Conservation (phyloP, 1,284 basidiomycete genomes). For the Rhodotorula mucilaginosa region DNA sequence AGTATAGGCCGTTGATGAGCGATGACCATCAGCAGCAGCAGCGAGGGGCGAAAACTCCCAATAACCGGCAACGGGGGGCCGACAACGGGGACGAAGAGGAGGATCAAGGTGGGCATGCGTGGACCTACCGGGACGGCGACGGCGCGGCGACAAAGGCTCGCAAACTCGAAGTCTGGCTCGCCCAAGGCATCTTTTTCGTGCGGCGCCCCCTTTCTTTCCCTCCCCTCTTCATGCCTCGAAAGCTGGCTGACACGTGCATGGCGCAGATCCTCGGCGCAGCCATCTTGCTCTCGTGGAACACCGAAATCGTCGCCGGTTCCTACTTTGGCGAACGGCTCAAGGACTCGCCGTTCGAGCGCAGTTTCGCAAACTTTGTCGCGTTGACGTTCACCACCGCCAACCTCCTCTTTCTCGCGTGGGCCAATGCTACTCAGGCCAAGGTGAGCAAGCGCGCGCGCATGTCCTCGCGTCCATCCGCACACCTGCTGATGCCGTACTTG, state of each 20-base stretch:
- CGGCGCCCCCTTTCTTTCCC: background rate
- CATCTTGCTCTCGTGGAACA: slow-evolving; percentile 40
- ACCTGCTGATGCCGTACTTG: no score
- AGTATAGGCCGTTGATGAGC: slow-evolving; percentile 37
- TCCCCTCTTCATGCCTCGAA: no score
- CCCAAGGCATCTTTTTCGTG: slow-evolving; percentile 38
- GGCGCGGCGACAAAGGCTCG: slow-evolving; percentile 10
- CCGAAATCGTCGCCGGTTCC: slow-evolving; percentile 36
- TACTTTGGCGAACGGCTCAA: slow-evolving; percentile 40
- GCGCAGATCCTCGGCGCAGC: slow-evolving; percentile 36
- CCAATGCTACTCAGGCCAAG: slow-evolving; percentile 34
- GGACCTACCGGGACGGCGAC: slow-evolving; percentile 1
- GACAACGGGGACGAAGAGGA: background rate
- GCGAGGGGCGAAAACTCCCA: background rate
- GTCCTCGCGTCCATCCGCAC: no score
- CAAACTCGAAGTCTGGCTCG: slow-evolving; percentile 28
- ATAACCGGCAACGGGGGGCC: background rate
- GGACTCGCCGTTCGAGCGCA: slow-evolving; percentile 31
- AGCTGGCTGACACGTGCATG: no score
- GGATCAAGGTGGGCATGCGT: background rate
- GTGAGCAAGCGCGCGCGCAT: background rate
- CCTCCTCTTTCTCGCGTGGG: slow-evolving; percentile 37
- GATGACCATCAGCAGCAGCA: background rate
- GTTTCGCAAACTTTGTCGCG: slow-evolving; percentile 38
- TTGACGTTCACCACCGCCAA: slow-evolving; percentile 42